phyloP scores from a whole-genome alignment of 176 grass and related monocot genomes.

The Microstegium vimineum region DNA sequence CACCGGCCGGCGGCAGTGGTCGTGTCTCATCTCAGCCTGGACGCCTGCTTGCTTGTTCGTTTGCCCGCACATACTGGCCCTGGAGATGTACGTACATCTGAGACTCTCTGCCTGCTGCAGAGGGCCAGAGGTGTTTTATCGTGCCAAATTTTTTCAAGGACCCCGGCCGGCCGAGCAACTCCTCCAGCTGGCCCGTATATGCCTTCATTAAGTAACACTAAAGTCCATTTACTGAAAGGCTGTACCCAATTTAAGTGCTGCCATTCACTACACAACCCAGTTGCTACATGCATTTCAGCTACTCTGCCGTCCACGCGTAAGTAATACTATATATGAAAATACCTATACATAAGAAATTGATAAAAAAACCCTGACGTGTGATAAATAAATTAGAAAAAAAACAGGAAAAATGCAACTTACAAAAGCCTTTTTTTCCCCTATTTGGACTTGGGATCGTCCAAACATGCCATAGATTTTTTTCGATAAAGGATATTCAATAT shows the following conservation, averaged over 20 bases:
- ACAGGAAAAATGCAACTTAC: too few relatives aligned
- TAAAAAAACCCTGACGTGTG: too few relatives aligned
- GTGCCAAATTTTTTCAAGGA: not conserved
- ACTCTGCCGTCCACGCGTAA: too few relatives aligned
- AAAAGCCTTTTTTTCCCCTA: not conserved
- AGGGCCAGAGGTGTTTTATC: not conserved
- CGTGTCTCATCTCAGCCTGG: too few relatives aligned
- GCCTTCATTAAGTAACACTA: constrained; percentile 28
- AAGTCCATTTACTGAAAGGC: constrained; percentile 28
- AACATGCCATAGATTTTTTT: not conserved
- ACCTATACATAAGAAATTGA: not conserved
- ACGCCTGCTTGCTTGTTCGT: not conserved
- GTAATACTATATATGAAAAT: too few relatives aligned
- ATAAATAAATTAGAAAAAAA: not conserved
- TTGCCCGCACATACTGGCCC: not conserved
- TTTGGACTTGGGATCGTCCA: not conserved
- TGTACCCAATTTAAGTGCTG: constrained; percentile 21
- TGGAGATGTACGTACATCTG: not conserved
- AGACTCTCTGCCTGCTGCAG: not conserved
- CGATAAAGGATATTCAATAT: too few relatives aligned
- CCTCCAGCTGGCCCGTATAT: constrained; percentile 23
- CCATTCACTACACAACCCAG: constrained; percentile 4
- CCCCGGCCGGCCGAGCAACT: not conserved
- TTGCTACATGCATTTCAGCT: not conserved
- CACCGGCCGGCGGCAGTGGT: not conserved